Evolutionary conservation across 2,329 filamentous ascomycete species (phyloP), one percentile per base, ranked within the genome.

Genomic region (Meredithiella fracta): DNA sequence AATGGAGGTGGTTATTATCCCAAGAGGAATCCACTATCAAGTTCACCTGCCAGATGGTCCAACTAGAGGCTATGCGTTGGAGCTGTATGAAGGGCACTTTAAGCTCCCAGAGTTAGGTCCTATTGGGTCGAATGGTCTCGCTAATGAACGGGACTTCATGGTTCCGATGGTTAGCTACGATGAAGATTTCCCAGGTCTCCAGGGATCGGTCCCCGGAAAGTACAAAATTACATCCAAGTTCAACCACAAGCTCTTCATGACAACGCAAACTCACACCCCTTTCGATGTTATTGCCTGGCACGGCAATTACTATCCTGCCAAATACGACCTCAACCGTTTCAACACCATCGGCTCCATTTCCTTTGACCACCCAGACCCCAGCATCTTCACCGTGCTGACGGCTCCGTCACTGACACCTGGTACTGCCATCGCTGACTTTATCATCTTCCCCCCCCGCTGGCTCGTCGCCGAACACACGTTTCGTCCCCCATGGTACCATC

Each of bases 251-350:
- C 75, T 87, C 53, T 88, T 85, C 68, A 69, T 71, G 38, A 80
- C 81, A 5, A 72, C 66, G 44, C 85, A 89, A 67, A 66, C 73
- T 9, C 85, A 89, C 65, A 83, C 80, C 0, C 85, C 85, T 0
- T 90, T 88, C 63, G 85, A 90, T 62, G 78, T 90, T 0, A 85
- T 88, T 2, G 83, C 81, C 2, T 90, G 85, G 85, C 85, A 90
- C 64, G 85, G 85, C 47, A 85, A 80, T 60, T 89, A 88, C 68
- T 83, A 84, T 59, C 85, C 85, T 0, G 87, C 80, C 75, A 90
- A 90, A 68, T 90, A 90, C 69, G 85, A 89, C 63, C 74, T 90
- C 1, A 83, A 82, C 25, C 79, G 83, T 31, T 90, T 88, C 73
- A 85, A 83, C 68, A 80, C 79, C 47, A 80, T 90, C 47, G 85